Evolutionary conservation across 2,329 filamentous ascomycete species (phyloP), one percentile per base, ranked within the genome.

Genomic region (Didymella pomorum): DNA sequence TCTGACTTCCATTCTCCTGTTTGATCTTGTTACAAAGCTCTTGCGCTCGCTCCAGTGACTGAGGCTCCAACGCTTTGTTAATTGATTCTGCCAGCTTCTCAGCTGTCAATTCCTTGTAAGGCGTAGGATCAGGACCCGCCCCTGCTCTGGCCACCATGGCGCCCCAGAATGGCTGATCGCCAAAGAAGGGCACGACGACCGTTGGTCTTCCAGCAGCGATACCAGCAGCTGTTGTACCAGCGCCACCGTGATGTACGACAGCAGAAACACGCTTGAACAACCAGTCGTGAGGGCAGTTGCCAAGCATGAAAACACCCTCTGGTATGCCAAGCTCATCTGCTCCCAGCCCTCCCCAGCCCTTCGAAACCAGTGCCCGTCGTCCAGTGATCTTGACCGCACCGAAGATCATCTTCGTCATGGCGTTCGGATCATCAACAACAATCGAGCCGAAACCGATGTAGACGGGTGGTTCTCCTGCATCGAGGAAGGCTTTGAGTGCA

Each of bases 271-370:
- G 87, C 63, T 91, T 83, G 76, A 96, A 96, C 0, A 96, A 79
- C 92, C 92, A 96, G 77, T 96, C 93, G 62, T 96, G 93, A 1
- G 92, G 92, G 43, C 89, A 87, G 69, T 94, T 95, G 11, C 90
- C 92, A 35, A 96, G 82, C 86, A 96, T 92, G 71, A 91, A 92
- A 1, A 96, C 87, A 4, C 87, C 86, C 2, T 92, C 86, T 0
- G 91, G 91, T n/a, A 92, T 71, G 1, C 29, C 87, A 81, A 67
- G 67, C 25, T 78, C 69, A 33, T 92, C 89, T 0, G 86, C 89
- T 28, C 92, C 92, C 8, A 96, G 81, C 0, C 92, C 92, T 47
- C 92, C 92, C 93, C 92, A 96, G 16, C 92, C 93, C 70, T 94
- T 93, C 0, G 91, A 94, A 0, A 96, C 89, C 1, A 96, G 79